Base-by-base conservation (phyloP, 2,329 filamentous ascomycete genomes). In the Parasarocladium wereldwijsianum region DNA sequence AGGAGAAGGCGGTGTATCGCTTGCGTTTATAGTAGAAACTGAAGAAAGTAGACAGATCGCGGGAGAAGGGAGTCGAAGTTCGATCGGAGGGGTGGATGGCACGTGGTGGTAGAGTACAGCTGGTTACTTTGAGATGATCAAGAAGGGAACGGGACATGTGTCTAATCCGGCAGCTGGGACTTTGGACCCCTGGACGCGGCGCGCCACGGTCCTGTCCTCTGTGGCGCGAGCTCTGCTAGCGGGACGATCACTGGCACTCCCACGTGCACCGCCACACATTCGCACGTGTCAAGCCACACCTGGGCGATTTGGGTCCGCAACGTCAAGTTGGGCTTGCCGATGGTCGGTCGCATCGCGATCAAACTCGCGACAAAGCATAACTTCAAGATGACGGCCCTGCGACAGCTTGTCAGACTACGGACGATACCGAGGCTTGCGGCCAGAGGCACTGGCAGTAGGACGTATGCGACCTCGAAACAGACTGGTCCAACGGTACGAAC, bases 401-500 rank as follows among this genome's bases (percentile, higher is more conserved):
- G 28, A 24, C 28, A 17, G 5, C 13, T 30, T 17, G 28, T 24
- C n/a, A n/a, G n/a, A n/a, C n/a, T n/a, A n/a, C n/a, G n/a, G n/a
- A n/a, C 28, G 20, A 21, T 30, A 21, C 28, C 17, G 4, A 21
- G 28, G 14, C 20, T 19, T 2, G 17, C 12, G 15, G 26, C 31
- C 19, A 22, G 24, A 18, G 14, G 24, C 11, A 29, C 26, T 6
- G 8, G 17, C 14, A 20, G 24, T 19, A 33, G 19, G 23, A 28
- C 3, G 17, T 28, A 26, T 12, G 31, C 24, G 17, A 30, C 20
- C 10, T 27, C 27, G 17, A 26, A 34, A 18, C 26, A 34, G 21
- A n/a, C 31, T 15, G 31, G 31, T 7, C 31, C 31, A 13, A 32
- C 31, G 24, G 31, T 32, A 32, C 31, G 31, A 26, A 8, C n/a